A percentile compares a stretch with the other conserved stretches of the same genome.
These are phyloP conservation scores for Penicillium herquei DNA, from an alignment of 495 filamentous ascomycete species.

Conservation along the genomic window DNA sequence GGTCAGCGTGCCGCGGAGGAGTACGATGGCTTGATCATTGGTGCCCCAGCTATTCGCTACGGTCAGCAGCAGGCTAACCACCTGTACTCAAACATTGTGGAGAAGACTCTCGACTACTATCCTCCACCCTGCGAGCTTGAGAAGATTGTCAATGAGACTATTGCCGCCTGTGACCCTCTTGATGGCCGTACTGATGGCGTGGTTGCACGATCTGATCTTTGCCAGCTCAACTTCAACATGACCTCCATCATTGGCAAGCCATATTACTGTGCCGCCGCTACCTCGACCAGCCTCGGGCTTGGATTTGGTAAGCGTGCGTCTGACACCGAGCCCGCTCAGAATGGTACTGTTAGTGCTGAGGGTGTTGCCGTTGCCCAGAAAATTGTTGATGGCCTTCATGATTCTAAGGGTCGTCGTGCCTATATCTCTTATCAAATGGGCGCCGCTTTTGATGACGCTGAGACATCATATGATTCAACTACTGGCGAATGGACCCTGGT, in stretches of 20 bases:
- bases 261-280: slow-evolving; percentile 42
- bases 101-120: slow-evolving; percentile 38
- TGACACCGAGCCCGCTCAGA: slow-evolving; percentile 34
- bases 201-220: slow-evolving; percentile 48
- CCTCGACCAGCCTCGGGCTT: background rate
- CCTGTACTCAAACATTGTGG: slow-evolving; percentile 39
- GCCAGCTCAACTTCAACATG: slow-evolving; percentile 40
- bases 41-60: slow-evolving; percentile 50
- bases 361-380: slow-evolving; percentile 38
- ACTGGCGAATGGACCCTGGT: slow-evolving; percentile 37
- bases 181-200: slow-evolving; percentile 52
- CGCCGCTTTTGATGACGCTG: slow-evolving; percentile 43
- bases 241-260: slow-evolving; percentile 37
- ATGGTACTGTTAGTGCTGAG: slow-evolving; percentile 41
- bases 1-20: slow-evolving; percentile 47
- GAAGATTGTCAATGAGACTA: slow-evolving; percentile 42
- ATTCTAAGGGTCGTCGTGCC: slow-evolving; percentile 39
- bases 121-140: slow-evolving; percentile 45
- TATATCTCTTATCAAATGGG: slow-evolving; percentile 47
- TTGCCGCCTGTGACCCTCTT: slow-evolving; percentile 47
- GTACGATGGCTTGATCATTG: slow-evolving; percentile 46
- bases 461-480: slow-evolving; percentile 39
- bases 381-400: slow-evolving; percentile 44
- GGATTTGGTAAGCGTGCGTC: slow-evolving; percentile 2
- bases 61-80: slow-evolving; percentile 46